Evolutionary conservation across 164 flowering plant genomes (phyloP).

Genomic region (Protea cynaroides): DNA sequence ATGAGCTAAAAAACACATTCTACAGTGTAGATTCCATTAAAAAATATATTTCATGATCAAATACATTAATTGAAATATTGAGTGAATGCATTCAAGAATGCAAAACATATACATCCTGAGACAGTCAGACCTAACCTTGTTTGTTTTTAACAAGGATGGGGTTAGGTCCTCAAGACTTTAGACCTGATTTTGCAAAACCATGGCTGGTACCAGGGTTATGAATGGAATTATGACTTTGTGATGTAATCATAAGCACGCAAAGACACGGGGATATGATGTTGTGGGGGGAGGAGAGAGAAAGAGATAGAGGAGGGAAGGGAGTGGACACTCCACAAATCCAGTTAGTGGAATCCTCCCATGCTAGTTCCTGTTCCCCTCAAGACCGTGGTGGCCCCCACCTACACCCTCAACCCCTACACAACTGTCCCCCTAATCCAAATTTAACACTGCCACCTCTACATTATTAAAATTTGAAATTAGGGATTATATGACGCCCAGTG

Average conservation of each 20-base stretch:
- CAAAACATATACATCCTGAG: too few relatives aligned
- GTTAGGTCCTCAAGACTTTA: too few relatives aligned
- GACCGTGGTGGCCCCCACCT: constrained; percentile 10
- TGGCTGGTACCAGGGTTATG: background rate
- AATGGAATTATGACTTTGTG: background rate
- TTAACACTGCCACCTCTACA: background rate
- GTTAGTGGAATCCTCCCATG: constrained; percentile 50
- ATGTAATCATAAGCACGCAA: constrained; percentile 14
- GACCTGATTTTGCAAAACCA: too few relatives aligned
- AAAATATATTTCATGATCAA: too few relatives aligned
- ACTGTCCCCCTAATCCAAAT: background rate
- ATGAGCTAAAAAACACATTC: too few relatives aligned
- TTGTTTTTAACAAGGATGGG: too few relatives aligned
- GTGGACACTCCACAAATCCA: constrained; percentile 43
- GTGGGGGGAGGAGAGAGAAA: background rate
- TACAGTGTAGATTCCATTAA: too few relatives aligned
- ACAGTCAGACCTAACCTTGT: too few relatives aligned
- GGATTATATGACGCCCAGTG: background rate
- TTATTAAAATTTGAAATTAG: background rate
- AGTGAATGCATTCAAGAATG: too few relatives aligned
- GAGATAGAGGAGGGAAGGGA: constrained; percentile 7
- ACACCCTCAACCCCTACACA: background rate
- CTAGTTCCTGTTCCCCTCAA: constrained; percentile 13
- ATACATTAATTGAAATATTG: too few relatives aligned
- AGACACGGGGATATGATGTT: constrained; percentile 15